Evolutionary conservation across 805 yeast species (phyloP).

Genomic region (Sungouiozyma ichnusensis): DNA sequence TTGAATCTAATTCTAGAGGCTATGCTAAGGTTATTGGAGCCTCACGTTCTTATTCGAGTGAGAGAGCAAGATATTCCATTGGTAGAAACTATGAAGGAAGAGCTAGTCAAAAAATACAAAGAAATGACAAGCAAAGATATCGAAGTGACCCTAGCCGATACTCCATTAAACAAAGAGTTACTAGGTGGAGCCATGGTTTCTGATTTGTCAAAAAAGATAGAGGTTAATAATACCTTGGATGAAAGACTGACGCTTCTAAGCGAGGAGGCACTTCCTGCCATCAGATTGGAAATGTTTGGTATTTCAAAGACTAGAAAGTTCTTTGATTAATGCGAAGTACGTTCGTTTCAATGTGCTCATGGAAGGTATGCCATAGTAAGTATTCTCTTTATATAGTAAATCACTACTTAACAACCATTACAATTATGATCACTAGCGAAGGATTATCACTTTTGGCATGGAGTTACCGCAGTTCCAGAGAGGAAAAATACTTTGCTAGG

Average conservation of each 20-base stretch:
- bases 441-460: no score
- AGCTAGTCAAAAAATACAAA: slow-evolving; percentile 55
- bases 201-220: slow-evolving; percentile 71
- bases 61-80: slow-evolving; percentile 28
- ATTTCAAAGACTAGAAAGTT: slow-evolving; percentile 79
- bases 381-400: neutral
- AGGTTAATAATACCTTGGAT: slow-evolving; percentile 84
- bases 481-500: no score
- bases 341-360: no score
- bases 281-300: slow-evolving; percentile 84
- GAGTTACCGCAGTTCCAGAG: no score
- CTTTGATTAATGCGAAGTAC: slow-evolving; percentile 48
- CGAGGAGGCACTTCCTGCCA: slow-evolving; percentile 82
- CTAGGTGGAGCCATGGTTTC: slow-evolving; percentile 74
- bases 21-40: slow-evolving; percentile 63
- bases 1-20: slow-evolving; percentile 74
- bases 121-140: slow-evolving; percentile 49
- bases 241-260: slow-evolving; percentile 81
- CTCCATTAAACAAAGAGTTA: slow-evolving; percentile 47
- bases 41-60: slow-evolving; percentile 50
- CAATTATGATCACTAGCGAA: no score
- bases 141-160: slow-evolving; percentile 45
- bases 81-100: slow-evolving; percentile 34
- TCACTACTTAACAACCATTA: neutral
- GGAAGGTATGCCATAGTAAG: no score